Evolutionary conservation across 345 rosid species (phyloP), one percentile per base, ranked within the genome.

Genomic region (Lepidium aucheri): DNA sequence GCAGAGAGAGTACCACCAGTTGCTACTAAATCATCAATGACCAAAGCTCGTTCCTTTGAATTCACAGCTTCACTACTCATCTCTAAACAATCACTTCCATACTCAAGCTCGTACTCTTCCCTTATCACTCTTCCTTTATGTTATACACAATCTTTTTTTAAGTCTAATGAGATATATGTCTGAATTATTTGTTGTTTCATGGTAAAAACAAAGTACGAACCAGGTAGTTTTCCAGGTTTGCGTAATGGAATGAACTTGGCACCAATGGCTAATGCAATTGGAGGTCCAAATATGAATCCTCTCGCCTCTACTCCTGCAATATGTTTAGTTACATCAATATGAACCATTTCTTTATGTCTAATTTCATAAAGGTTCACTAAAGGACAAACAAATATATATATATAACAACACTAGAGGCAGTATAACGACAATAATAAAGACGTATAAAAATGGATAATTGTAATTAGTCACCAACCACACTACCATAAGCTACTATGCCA

Each of bases 1-100:
- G 98, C 98, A 1, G 91, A 86, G 41, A 93, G 79, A 9, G 97
- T 90, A 38, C 98, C 97, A 7, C 98, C 98, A 0, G 98, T 93
- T 32, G 97, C 30, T 97, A 93, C 91, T 76, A 93, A 72, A 78
- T 93, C 98, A 72, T 90, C 98, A 0, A 88, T 86, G 36, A 90
- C 58, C 30, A 93, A 56, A 17, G 84, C 94, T 11, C 88, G 83
- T 61, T 90, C 98, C 1, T 90, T 81, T 0, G 85, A 63, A 61
- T 79, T 41, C 33, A 90, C 92, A 24, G 94, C 97, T 30, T 85
- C 96, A 15, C 79, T 74, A 56, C 89, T 91, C 90, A 93, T 90
- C 82, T 93, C 91, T 9, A 93, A 76, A 64, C 96, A 77, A 68
- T 93, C 98, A 1, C 82, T 81, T 49, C 98, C 98, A 46, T 93